Base-by-base conservation (phyloP, 176 grass and related monocot genomes). In the Ensete ventricosum region DNA sequence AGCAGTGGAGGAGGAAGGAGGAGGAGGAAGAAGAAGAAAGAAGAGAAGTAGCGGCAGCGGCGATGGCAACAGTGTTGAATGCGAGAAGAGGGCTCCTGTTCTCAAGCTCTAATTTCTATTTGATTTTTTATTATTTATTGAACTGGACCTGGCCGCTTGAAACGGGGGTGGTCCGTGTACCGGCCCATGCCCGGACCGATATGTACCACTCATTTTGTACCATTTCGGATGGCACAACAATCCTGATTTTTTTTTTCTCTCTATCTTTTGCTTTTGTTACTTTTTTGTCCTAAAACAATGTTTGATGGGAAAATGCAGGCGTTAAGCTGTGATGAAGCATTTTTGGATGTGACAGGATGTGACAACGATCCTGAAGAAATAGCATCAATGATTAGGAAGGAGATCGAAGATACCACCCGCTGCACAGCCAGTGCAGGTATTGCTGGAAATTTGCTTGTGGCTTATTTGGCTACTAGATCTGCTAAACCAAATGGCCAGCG, bases 281-380 rank as follows among this genome's bases (percentile, higher is more conserved):
- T 49, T 70, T 43, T 8, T 52, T 64, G 2, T 64, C 12, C 9
- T 64, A 50, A 64, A 24, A 62, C 2, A 52, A 23, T 77, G 64
- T 72, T 50, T 75, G 24, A 81, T 73, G 62, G 81, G 54, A 17
- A 82, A 69, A 71, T 84, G 80, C 82, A 96, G 93, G 93, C 90
- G 73, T 78, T 97, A 76, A 97, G 93, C 78, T 97, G 93, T 74
- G 93, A 97, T 87, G 93, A 97, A 88, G 93, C 90, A 66, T 97
- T 92, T 85, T 78, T 93, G 59, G 93, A 93, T 79, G 86, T 97
- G 82, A 89, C 81, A 83, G 82, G 83, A 62, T 83, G 79, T 82
- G 78, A 52, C 66, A 51, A 76, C 66, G 68, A 90, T 82, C 83
- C 64, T 8, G 83, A 90, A 71, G 84, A 84, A 80, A 81, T 88